Base-by-base conservation (phyloP, 1,284 basidiomycete genomes). In the Rhodotorula sp. region DNA sequence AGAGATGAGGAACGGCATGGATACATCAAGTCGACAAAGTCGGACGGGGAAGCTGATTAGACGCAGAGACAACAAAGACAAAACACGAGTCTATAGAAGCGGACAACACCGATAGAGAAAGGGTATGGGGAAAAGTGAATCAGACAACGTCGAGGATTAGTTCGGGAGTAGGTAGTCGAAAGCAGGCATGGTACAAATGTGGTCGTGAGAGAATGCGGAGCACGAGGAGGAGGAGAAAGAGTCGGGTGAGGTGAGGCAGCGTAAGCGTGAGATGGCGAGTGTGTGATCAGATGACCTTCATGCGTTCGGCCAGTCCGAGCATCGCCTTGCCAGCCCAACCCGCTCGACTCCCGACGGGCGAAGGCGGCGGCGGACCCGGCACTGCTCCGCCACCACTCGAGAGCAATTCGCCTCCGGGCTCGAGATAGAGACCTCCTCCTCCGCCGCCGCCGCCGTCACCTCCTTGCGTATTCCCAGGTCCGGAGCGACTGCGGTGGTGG, bases 271-370 rank as follows among this genome's bases (percentile, higher is more conserved):
- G 48, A 49, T 6, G 48, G 8, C 8, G 18, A 5, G n/a, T 23
- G 26, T 14, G 29, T 6, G 54, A 21, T 15, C 54, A 6, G 3
- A 65, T 58, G 34, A 59, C 64, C 47, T 66, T 66, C 65, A 66
- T 60, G n/a, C 65, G n/a, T 26, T 54, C 65, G 12, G 65, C 65
- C 8, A 66, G 58, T 5, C 59, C 65, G 21, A 67, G 52, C 43
- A 56, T 34, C n/a, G 46, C 59, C 21, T 62, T 62, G 26, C 66
- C 66, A 18, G 60, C 66, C 60, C 66, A 62, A 2, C 64, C 65
- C 26, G 34, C 49, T 5, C 58, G 34, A 5, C 46, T n/a, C 23
- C 34, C 46, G 16, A 8, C 21, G n/a, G 48, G 58, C 34, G 58
- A 49, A 5, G 57, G 31, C 31, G 56, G 58, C 16, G 48, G 57